Evolutionary conservation across 2,329 filamentous ascomycete species (phyloP).

Genomic region (Monilinia polystroma): DNA sequence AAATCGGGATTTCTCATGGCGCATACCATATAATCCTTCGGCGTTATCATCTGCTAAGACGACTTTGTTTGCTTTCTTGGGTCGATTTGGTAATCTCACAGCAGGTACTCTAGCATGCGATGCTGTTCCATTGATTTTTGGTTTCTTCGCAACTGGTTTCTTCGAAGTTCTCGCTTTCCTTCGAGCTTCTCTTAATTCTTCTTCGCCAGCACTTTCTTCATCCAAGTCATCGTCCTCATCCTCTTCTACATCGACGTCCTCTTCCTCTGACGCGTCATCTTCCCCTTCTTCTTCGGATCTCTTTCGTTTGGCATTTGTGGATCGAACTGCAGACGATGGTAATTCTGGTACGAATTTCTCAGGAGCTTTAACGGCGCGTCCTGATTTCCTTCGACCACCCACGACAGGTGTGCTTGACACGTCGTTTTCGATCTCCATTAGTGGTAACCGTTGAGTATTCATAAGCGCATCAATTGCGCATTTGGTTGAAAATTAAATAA

Average conservation of each 20-base stretch:
- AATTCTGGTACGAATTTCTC: constrained; percentile 58
- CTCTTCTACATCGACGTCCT: constrained; percentile 50
- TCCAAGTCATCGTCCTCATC: constrained; percentile 44
- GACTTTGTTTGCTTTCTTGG: constrained; percentile 44
- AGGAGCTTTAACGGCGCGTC: constrained; percentile 63
- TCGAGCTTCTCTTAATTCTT: constrained; percentile 45
- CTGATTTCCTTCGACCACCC: constrained; percentile 60
- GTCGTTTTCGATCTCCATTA: constrained; percentile 55
- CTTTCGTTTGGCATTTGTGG: constrained; percentile 57
- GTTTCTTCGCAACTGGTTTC: constrained; percentile 62
- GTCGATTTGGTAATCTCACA: constrained; percentile 40
- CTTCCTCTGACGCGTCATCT: constrained; percentile 49
- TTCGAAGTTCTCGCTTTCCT: constrained; percentile 45
- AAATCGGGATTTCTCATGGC: constrained; percentile 10
- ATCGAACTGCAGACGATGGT: constrained; percentile 41
- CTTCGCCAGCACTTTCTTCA: constrained; percentile 48
- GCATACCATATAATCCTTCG: constrained; percentile 38
- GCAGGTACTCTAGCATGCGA: constrained; percentile 55
- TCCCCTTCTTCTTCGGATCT: constrained; percentile 48
- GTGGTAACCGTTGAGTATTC: constrained; percentile 46
- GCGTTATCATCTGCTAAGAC: constrained; percentile 45
- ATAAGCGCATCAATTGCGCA: constrained; percentile 40
- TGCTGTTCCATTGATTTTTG: constrained; percentile 61
- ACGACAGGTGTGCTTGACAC: constrained; percentile 53
- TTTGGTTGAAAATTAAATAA: constrained; percentile 6